Evolutionary conservation across 1,139 yeast species (phyloP).

Genomic region (Geotrichum cucujoidarum): DNA sequence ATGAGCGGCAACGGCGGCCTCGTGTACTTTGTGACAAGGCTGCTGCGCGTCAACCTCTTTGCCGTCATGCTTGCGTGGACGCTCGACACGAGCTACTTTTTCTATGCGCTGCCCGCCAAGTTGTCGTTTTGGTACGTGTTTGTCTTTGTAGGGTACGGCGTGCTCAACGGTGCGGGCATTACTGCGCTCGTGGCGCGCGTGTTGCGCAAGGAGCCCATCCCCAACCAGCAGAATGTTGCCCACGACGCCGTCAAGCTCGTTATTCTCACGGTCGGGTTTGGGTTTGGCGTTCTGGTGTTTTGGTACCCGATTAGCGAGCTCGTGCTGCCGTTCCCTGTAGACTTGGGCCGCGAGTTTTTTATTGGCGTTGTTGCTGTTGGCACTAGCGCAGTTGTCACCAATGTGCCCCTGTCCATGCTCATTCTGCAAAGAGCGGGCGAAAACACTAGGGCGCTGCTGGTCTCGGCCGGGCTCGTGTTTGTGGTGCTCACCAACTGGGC

Average conservation of each 20-base stretch:
- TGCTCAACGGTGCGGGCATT: background rate
- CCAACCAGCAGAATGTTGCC: background rate
- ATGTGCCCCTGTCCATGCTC: background rate
- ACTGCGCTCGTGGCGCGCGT: background rate
- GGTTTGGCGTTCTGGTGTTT: background rate
- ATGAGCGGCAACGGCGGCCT: slow-evolving; percentile 1
- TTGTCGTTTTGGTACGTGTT: slow-evolving; percentile 11
- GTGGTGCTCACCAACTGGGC: background rate
- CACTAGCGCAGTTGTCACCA: background rate
- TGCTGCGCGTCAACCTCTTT: slow-evolving; percentile 5
- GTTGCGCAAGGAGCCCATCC: background rate
- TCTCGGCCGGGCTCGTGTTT: background rate
- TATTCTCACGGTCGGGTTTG: background rate
- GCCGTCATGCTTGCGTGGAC: slow-evolving; percentile 8
- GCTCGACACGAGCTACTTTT: slow-evolving; percentile 12
- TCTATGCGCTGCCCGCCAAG: slow-evolving; percentile 8
- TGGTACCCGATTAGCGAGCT: slow-evolving; percentile 1
- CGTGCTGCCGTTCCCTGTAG: background rate
- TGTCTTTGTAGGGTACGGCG: slow-evolving; percentile 6
- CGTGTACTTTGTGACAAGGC: background rate
- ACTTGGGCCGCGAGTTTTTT: slow-evolving; percentile 5
- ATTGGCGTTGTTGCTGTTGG: slow-evolving; percentile 6
- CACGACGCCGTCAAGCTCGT: background rate
- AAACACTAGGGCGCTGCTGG: background rate
- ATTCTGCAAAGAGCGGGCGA: too few species aligned